Evolutionary conservation across 1,284 basidiomycete species (phyloP).

Genomic region (Rhodotorula glutinis): DNA sequence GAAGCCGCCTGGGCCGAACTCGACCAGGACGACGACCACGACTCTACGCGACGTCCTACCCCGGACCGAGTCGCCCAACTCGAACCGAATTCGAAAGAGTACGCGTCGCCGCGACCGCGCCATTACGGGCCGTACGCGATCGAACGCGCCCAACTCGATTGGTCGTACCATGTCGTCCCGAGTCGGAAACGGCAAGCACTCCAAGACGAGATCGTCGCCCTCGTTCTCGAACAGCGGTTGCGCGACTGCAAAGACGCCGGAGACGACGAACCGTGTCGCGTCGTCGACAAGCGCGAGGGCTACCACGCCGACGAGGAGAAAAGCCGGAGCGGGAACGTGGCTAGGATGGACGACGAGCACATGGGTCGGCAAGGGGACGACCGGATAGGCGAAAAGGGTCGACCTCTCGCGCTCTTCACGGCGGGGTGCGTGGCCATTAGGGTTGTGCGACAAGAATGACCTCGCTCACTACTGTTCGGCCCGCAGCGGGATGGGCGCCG

Average conservation of each 20-base stretch:
- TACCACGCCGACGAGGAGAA: not conserved
- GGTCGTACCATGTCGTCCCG: constrained; percentile 40
- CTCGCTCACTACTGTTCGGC: not conserved
- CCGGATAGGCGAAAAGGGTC: not conserved
- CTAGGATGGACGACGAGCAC: not conserved
- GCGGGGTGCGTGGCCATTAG: constrained; percentile 21
- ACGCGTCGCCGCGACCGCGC: constrained; percentile 5
- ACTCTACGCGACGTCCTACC: not conserved
- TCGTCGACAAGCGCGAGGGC: constrained; percentile 10
- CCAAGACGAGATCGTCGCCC: constrained; percentile 39
- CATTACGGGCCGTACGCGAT: constrained; percentile 28
- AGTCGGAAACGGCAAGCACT: constrained; percentile 30
- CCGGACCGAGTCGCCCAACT: constrained; percentile 6
- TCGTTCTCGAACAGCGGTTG: constrained; percentile 23
- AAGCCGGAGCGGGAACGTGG: not conserved
- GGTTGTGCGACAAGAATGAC: too few species aligned
- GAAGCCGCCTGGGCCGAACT: constrained; percentile 8
- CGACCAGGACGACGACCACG: not conserved
- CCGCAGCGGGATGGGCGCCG: constrained; percentile 42
- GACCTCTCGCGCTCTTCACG: constrained; percentile 29
- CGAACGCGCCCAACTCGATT: constrained; percentile 35
- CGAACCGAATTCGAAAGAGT: constrained; percentile 15
- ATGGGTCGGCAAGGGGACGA: not conserved
- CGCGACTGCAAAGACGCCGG: constrained; percentile 25
- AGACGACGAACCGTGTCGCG: constrained; percentile 29